Evolutionary conservation across 2,329 filamentous ascomycete species (phyloP).

Genomic region (Aspergillus nomiae): DNA sequence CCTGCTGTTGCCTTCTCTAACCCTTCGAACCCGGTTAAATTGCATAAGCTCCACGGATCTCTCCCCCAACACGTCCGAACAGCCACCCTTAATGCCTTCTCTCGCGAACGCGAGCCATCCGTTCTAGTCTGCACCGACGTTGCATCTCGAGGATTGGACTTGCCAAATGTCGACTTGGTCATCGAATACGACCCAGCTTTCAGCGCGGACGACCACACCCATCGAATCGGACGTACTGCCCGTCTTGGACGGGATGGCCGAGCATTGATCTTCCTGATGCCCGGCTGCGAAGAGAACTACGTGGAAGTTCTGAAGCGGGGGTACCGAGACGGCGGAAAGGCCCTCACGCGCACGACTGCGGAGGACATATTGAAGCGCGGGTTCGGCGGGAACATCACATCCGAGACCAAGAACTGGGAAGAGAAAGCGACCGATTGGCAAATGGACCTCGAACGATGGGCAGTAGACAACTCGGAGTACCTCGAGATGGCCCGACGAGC

Average conservation of each 20-base stretch:
- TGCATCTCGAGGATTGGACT: conserved; percentile 89
- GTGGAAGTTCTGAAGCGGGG: conserved; percentile 74
- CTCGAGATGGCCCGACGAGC: conserved; percentile 81
- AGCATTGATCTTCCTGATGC: conserved; percentile 85
- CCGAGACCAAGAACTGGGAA: conserved; percentile 60
- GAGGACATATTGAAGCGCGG: conserved; percentile 70
- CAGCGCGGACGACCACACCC: conserved; percentile 87
- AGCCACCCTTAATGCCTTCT: conserved; percentile 79
- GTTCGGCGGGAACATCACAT: conserved; percentile 52
- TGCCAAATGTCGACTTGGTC: conserved; percentile 91
- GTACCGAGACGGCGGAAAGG: conserved; percentile 63
- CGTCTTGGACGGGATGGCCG: conserved; percentile 87
- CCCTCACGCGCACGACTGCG: conserved; percentile 63
- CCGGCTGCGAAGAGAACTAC: conserved; percentile 90
- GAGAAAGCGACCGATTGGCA: conserved; percentile 68
- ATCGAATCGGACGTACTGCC: conserved; percentile 91
- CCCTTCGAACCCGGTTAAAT: conserved; percentile 72
- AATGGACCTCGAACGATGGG: conserved; percentile 67
- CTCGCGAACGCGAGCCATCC: conserved; percentile 70
- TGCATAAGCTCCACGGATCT: conserved; percentile 90
- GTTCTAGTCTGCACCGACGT: conserved; percentile 94
- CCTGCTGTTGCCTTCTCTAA: conserved; percentile 73
- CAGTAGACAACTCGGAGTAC: conserved; percentile 64
- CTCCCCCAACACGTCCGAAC: conserved; percentile 85
- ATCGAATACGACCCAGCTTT: conserved; percentile 97